Conservation (phyloP, 768 basidiomycete genomes). For the Agaricus subrufescens region DNA sequence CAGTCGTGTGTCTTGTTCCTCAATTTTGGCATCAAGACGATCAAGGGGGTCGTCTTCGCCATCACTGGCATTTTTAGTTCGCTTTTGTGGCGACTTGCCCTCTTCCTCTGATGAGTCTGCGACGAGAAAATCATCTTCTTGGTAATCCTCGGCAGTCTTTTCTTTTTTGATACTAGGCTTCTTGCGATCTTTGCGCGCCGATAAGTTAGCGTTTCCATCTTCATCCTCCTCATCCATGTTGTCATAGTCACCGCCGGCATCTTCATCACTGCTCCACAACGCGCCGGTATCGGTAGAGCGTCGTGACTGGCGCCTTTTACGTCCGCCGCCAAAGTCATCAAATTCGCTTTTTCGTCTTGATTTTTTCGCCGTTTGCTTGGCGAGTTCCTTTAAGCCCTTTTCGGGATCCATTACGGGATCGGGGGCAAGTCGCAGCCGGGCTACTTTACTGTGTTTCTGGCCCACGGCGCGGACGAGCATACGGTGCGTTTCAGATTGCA, state of each 20-base stretch:
- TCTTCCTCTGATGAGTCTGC: constrained; percentile 73
- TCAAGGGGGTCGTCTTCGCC: constrained; percentile 62
- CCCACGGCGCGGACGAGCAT: constrained; percentile 85
- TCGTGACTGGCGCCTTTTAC: constrained; percentile 42
- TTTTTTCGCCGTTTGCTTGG: constrained; percentile 61
- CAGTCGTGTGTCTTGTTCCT: constrained; percentile 51
- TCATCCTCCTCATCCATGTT: constrained; percentile 62
- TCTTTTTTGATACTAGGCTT: constrained; percentile 40
- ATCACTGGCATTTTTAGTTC: constrained; percentile 30
- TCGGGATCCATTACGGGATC: constrained; percentile 76
- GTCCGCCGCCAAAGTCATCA: constrained; percentile 42
- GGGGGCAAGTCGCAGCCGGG: constrained; percentile 74
- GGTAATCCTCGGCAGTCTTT: constrained; percentile 63
- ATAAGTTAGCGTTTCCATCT: constrained; percentile 24
- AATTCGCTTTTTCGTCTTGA: constrained; percentile 53
- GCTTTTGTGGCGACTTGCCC: constrained; percentile 33
- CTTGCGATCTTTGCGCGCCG: constrained; percentile 40
- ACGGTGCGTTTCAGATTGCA: constrained; percentile 87
- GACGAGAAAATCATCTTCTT: constrained; percentile 83
- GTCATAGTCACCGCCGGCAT: constrained; percentile 41
- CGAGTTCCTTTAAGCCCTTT: constrained; percentile 63
- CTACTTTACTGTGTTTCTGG: constrained; percentile 79
- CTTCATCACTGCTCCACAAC: constrained; percentile 65
- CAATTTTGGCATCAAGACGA: constrained; percentile 65
- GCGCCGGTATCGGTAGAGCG: constrained; percentile 36